Evolutionary conservation across 176 grass and related monocot species (phyloP), one percentile per base, ranked within the genome.

Genomic region (Poa pratensis): DNA sequence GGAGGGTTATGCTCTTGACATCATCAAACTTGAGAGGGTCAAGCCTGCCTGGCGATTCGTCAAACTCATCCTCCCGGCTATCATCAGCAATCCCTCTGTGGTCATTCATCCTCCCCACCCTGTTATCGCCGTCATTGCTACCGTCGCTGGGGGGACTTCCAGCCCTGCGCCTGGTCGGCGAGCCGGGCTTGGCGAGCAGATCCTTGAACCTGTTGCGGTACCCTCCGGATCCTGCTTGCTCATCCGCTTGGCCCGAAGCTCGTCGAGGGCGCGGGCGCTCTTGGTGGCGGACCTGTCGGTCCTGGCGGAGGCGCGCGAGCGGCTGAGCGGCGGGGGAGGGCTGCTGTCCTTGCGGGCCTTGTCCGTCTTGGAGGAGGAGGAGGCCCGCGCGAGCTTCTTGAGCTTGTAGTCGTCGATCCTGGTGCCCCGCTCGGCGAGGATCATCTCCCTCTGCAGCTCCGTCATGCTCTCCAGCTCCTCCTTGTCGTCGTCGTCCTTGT

Each of bases 401-500:
- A 98, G 81, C 45, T 78, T 91, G 83, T 94, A 95, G 73, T 98
- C 96, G 2, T 87, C 83, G 12, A 82, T 69, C n/a, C 77, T 83
- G 5, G 83, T 76, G 80, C 93, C 75, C 48, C 96, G 83, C 35
- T 98, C 96, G 0, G 87, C 89, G 23, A 98, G 61, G 48, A 98
- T 95, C 87, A 92, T 84, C 83, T 98, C 96, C 65, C 93, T 75
- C 4, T 98, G 74, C 19, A 98, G 49, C 73, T 98, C 96, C 6
- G 96, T 79, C 93, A 98, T 89, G 53, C 60, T 85, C 85, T 88
- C 89, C 1, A 98, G 77, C 67, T 90, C 12, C 81, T 98, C 93
- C 55, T 98, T 98, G 52, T 98, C 96, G 0, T 90, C 93, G 9
- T 98, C 96, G 11, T 94, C 96, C 87, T 95, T 98, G 87, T 98